These are phyloP conservation scores for Tetrapisispora nanseiensis DNA, from an alignment of 805 yeast species.

Conservation along the genomic window DNA sequence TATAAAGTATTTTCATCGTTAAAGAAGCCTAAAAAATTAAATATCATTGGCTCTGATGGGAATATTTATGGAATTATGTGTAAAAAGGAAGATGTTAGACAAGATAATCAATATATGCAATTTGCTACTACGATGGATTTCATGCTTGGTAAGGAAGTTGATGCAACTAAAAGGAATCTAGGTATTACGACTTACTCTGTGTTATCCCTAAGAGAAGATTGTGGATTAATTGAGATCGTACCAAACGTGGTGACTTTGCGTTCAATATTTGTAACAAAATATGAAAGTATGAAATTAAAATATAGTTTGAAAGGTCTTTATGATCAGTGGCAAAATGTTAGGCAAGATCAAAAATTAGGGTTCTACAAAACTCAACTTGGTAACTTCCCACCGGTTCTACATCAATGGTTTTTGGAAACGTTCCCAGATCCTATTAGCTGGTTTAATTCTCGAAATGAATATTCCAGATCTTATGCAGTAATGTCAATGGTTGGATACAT, in stretches of 20 bases:
- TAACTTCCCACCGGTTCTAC: conserved; percentile 57
- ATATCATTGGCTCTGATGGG: conserved; percentile 71
- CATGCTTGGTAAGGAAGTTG: conserved; percentile 53
- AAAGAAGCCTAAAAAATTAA: conserved; percentile 77
- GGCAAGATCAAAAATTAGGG: conserved; percentile 18
- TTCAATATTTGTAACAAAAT: conserved; percentile 41
- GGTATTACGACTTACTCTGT: conserved; percentile 78
- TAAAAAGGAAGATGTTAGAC: conserved; percentile 86
- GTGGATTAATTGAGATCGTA: conserved; percentile 90
- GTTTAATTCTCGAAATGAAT: conserved; percentile 70
- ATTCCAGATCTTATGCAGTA: conserved; percentile 75
- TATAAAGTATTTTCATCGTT: conserved; percentile 70
- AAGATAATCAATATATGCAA: conserved; percentile 88
- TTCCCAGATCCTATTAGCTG: conserved; percentile 86
- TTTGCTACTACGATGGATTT: conserved; percentile 81
- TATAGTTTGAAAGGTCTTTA: conserved; percentile 18
- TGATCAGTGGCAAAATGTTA: conserved; percentile 20
- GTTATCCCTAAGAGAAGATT: conserved; percentile 71
- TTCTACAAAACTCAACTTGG: conserved; percentile 21
- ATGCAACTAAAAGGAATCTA: conserved; percentile 62
- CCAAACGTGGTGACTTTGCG: conserved; percentile 65
- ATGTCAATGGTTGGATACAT: conserved; percentile 97
- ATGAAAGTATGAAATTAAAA: conserved; percentile 33
- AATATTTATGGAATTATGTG: conserved; percentile 64
- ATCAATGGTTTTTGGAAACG: conserved; percentile 78